Base-by-base conservation (phyloP, 2,329 filamentous ascomycete genomes). In the Sclerotinia nivalis region DNA sequence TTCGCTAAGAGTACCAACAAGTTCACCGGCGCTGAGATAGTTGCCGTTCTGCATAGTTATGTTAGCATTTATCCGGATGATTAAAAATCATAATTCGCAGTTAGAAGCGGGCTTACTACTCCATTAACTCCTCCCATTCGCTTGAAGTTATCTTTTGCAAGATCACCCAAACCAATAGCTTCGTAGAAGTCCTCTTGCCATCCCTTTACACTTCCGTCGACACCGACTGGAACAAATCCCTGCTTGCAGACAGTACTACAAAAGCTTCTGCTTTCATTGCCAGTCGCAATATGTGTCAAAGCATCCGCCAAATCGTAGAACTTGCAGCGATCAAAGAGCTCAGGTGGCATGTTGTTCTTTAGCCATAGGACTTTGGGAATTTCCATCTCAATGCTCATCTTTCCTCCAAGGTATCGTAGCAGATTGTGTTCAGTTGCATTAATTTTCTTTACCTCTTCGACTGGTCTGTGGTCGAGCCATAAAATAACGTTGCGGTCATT, bases 301-400 rank as follows among this genome's bases (percentile, higher is more conserved):
- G 93, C 96, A 81, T 99, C 96, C 0, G 90, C 90, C 77, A 99
- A 82, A 78, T 99, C 96, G 80, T 97, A 99, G 79, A 99, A 99
- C 81, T 97, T 97, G 88, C 94, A 97, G 72, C 91, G 89, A 69
- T 90, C 89, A 77, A 98, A 99, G 22, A 96, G 84, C 76, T 97
- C 92, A 69, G 91, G 86, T 2, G 96, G 91, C 96, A 99, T 98
- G 82, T 98, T 88, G 81, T 97, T 97, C 86, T 98, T 98, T 78
- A 99, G 86, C 96, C 96, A 99, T 70, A 98, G 85, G 1, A 97
- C 93, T 83, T 99, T 99, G 73, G 96, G 96, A 69, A 99, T 96
- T 81, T 99, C 96, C 96, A 99, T 99, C 84, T 99, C 96, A 74
- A 97, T 95, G 79, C 93, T 97, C 96, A 99, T 99, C 80, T 91